Evolutionary conservation across 108 stramenopile genomes (phyloP).

Genomic region (Ochromonas danica): DNA sequence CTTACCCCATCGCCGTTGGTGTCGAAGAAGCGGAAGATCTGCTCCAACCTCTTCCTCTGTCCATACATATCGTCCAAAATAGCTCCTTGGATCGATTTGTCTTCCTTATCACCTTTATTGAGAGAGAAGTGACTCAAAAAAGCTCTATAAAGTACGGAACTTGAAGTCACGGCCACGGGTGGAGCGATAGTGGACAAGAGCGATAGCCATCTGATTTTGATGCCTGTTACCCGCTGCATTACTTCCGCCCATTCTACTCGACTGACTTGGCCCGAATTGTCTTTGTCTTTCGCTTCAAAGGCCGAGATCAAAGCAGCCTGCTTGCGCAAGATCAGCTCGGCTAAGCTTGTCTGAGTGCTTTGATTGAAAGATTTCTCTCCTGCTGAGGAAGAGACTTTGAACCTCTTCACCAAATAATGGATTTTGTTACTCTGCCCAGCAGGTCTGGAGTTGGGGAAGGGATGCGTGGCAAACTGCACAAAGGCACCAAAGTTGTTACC

Average conservation of each 20-base stretch:
- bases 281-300: constrained; percentile 57
- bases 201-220: background rate
- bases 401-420: background rate
- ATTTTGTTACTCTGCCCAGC: constrained; percentile 49
- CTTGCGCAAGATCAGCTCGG: constrained; percentile 57
- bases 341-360: constrained; percentile 53
- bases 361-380: constrained; percentile 46
- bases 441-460: background rate
- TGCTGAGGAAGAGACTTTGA: constrained; percentile 21
- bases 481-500: constrained; percentile 37
- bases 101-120: background rate
- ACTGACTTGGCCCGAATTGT: constrained; percentile 45
- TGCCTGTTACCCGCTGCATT: constrained; percentile 49
- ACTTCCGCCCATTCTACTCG: constrained; percentile 61
- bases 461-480: constrained; percentile 12
- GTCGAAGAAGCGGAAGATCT: constrained; percentile 56
- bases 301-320: constrained; percentile 60
- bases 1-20: constrained; percentile 49
- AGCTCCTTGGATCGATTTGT: background rate
- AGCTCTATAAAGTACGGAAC: background rate
- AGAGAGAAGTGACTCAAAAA: constrained; percentile 1
- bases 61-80: constrained; percentile 56
- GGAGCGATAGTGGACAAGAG: constrained; percentile 3
- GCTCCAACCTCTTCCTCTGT: constrained; percentile 52
- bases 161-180: background rate